A percentile compares a stretch with the other conserved stretches of the same genome.
These are phyloP conservation scores for Tetrapisispora namnaoensis DNA, from an alignment of 805 yeast species.

Conservation along the genomic window DNA sequence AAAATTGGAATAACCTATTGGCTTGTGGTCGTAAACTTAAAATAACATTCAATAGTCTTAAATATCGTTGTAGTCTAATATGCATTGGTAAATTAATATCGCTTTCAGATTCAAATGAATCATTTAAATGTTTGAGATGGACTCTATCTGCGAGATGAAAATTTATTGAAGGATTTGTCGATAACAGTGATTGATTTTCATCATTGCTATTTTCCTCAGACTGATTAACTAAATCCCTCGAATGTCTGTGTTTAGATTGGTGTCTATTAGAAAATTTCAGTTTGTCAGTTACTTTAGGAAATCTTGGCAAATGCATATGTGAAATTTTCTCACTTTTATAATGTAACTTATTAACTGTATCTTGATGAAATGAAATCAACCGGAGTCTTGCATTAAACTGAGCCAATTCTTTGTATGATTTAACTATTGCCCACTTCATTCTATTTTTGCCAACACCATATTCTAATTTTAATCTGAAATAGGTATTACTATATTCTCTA, in stretches of 20 bases:
- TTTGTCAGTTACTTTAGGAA: constrained; percentile 20
- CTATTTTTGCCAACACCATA: constrained; percentile 81
- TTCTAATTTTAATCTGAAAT: constrained; percentile 63
- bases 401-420: constrained; percentile 62
- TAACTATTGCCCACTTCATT: constrained; percentile 70
- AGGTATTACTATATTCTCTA: constrained; percentile 3
- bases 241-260: background rate
- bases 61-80: constrained; percentile 49
- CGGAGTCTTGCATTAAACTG: constrained; percentile 61
- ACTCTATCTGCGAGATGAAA: constrained; percentile 13
- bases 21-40: constrained; percentile 71
- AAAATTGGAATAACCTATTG: constrained; percentile 71
- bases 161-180: constrained; percentile 12
- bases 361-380: constrained; percentile 39
- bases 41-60: constrained; percentile 48
- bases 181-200: background rate
- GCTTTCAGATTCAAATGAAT: constrained; percentile 20
- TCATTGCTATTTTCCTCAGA: background rate
- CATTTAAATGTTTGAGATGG: constrained; percentile 24
- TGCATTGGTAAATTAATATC: constrained; percentile 23
- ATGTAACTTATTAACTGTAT: constrained; percentile 24
- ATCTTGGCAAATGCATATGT: constrained; percentile 22
- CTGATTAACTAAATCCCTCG: background rate
- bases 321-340: constrained; percentile 20
- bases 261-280: background rate